These are phyloP conservation scores for Boletellus ananas DNA, from an alignment of 768 basidiomycete species.

Conservation along the genomic window DNA sequence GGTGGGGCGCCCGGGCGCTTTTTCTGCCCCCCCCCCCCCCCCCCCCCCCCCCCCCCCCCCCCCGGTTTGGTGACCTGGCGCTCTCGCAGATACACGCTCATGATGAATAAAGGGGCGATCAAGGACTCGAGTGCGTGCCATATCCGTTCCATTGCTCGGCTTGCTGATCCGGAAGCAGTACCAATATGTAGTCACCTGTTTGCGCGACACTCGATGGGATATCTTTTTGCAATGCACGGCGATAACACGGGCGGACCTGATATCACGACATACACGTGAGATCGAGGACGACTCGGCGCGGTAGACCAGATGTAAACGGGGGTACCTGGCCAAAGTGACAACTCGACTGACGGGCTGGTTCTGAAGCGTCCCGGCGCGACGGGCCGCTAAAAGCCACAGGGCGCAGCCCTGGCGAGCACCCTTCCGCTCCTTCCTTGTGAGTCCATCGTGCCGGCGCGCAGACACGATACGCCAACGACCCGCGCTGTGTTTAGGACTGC, in stretches of 20 bases:
- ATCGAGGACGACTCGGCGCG: background rate
- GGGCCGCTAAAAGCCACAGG: background rate
- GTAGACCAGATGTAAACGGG: background rate
- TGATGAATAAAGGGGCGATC: slow-evolving; percentile 10
- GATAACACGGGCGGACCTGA: background rate
- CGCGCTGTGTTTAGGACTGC: background rate
- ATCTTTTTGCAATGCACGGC: background rate
- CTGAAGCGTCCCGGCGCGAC: background rate
- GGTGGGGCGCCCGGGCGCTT: no score
- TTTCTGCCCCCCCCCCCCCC: no score
- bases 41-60: no score
- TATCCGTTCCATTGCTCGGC: background rate
- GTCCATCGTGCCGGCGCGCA: background rate
- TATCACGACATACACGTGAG: background rate
- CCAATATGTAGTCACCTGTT: background rate
- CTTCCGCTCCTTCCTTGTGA: slow-evolving; percentile 11
- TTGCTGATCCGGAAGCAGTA: background rate
- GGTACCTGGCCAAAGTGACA: background rate
- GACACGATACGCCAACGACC: background rate
- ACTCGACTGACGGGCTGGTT: slow-evolving; percentile 1
- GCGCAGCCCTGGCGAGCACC: background rate
- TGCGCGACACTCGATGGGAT: background rate
- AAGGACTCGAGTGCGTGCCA: background rate
- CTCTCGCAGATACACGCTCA: slow-evolving; percentile 24
- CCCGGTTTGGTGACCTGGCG: background rate